phyloP scores from a whole-genome alignment of 352 stramenopile genomes.

The Phytopythium litorale region DNA sequence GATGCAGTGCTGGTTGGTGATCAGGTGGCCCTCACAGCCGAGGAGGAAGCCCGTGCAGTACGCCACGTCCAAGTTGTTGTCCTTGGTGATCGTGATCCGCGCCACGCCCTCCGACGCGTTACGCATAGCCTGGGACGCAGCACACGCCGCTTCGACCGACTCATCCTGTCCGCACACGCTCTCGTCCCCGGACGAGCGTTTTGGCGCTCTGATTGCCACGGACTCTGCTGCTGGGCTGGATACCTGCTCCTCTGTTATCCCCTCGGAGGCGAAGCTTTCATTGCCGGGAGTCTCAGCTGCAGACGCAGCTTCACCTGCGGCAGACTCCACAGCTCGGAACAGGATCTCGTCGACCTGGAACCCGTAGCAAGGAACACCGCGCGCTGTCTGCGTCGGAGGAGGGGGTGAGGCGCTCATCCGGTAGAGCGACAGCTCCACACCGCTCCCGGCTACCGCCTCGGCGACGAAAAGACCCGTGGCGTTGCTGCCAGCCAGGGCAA shows the following conservation, averaged over 20 bases:
- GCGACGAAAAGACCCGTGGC: constrained; percentile 54
- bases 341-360: constrained; percentile 49
- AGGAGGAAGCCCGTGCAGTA: constrained; percentile 74
- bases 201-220: constrained; percentile 13
- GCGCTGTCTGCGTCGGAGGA: constrained; percentile 7
- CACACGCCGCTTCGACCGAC: constrained; percentile 61
- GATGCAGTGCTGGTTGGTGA: constrained; percentile 84
- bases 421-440: constrained; percentile 48
- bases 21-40: constrained; percentile 68
- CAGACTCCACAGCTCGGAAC: constrained; percentile 23
- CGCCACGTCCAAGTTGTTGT: constrained; percentile 50
- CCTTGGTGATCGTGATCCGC: constrained; percentile 60
- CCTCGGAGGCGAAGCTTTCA: background rate
- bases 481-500: constrained; percentile 40
- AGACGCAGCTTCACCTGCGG: background rate
- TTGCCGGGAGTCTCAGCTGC: background rate
- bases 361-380: constrained; percentile 25
- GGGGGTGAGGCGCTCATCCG: constrained; percentile 8
- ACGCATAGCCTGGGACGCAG: constrained; percentile 36
- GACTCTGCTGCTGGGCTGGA: constrained; percentile 15
- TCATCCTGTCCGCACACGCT: constrained; percentile 68
- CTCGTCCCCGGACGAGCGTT: constrained; percentile 29
- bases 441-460: constrained; percentile 32
- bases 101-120: constrained; percentile 42
- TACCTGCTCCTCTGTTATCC: constrained; percentile 3